Evolutionary conservation across 2,329 filamentous ascomycete genomes (phyloP), one percentile per base, ranked within the genome.

Genomic region (Chaetomium olivaceum): DNA sequence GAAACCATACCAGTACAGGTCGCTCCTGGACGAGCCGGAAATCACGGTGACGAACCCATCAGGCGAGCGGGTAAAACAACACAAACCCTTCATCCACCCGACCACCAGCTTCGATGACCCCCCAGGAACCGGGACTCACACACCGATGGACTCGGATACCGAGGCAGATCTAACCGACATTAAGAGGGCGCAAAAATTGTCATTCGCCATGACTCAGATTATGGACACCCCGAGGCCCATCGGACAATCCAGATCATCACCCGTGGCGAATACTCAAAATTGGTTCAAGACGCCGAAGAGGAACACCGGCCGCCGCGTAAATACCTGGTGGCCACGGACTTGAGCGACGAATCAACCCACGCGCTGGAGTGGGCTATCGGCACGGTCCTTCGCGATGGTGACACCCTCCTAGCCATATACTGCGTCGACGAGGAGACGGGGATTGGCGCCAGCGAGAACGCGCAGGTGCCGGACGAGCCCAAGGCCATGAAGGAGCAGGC

Each of bases 291-390:
- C 73, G 91, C 91, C 0, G 89, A 93, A 64, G 90, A 92, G 14
- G 91, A 92, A 61, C 84, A 91, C 58, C 87, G 91, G 58, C 87
- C 91, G 61, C 86, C 94, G 67, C 87, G 95, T 61, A 96, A 95
- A 73, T 99, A 98, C 75, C 81, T 99, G 19, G 93, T 97, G n/a
- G 94, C 95, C 3, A 97, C 92, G 0, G 95, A 99, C 77, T 81
- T 98, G 3, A 97, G 93, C 71, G 91, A 95, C 46, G 95, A 99
- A 79, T 93, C 94, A 4, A 91, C 92, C 7, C 96, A 98, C 76
- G 95, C 95, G 1, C 83, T 99, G 36, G 95, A 99, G 77, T 99
- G 95, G 95, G 95, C 94, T 0, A 93, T 99, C 63, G 95, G 95
- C 8, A 98, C 94, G 0, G 93, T 98, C 6, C 82, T 99, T 33